Percentiles rank a stretch among this genome's conserved stretches.
Conservation (phyloP, 306 rosid genomes). For the Hippophae tibetana region DNA sequence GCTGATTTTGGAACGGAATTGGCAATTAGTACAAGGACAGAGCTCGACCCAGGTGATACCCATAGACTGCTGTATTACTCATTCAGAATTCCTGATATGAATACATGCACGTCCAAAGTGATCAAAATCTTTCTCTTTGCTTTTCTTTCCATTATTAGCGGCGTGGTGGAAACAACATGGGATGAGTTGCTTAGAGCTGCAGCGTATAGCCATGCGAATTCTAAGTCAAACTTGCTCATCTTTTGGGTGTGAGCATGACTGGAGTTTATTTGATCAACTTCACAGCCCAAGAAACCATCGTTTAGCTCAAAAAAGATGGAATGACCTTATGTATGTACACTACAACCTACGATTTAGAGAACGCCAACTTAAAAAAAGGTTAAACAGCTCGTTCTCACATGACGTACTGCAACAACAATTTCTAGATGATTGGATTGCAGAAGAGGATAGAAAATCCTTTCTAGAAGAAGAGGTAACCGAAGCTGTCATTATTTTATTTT, state of each 20-base stretch:
- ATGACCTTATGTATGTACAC: conserved; percentile 67
- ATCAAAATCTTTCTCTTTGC: conserved; percentile 18
- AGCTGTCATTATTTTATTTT: background rate
- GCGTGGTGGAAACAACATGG: conserved; percentile 99
- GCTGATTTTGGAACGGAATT: conserved; percentile 95
- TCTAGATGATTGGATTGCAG: conserved; percentile 70
- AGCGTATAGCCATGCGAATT: conserved; percentile 77
- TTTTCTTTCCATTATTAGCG: conserved; percentile 33
- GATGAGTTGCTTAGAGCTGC: conserved; percentile 89
- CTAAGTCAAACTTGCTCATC: conserved; percentile 91
- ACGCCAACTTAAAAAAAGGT: conserved; percentile 57
- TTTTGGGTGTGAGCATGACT: conserved; percentile 63
- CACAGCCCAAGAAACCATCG: conserved; percentile 47
- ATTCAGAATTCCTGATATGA: conserved; percentile 5
- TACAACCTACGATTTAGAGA: conserved; percentile 87
- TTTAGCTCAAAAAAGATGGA: conserved; percentile 60
- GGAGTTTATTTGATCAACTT: conserved; percentile 66
- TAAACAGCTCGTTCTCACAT: conserved; percentile 38
- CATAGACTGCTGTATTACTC: conserved; percentile 10
- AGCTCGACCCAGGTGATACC: conserved; percentile 74
- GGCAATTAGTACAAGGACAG: conserved; percentile 91
- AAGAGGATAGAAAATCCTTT: conserved; percentile 35
- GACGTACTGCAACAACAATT: conserved; percentile 46
- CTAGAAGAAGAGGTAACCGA: conserved; percentile 56
- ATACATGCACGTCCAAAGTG: conserved; percentile 11